Percentiles rank a stretch among this genome's conserved stretches.
phyloP scores from a whole-genome alignment of 2,329 filamentous ascomycete genomes.

The Aspergillus pseudonomiae region DNA sequence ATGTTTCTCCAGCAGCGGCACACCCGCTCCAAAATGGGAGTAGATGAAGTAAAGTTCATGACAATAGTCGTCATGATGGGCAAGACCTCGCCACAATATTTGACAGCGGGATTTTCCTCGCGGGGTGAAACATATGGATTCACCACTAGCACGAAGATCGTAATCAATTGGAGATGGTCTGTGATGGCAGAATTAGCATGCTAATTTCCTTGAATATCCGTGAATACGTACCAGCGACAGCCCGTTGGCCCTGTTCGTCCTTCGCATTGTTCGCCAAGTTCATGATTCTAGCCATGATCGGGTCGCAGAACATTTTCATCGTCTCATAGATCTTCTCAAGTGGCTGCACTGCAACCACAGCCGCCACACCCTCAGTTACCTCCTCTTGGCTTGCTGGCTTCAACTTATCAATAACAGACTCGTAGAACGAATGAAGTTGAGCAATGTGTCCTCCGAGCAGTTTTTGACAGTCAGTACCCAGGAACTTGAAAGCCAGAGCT shows the following conservation, averaged over 20 bases:
- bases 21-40: conserved; percentile 88
- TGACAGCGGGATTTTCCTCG: conserved; percentile 85
- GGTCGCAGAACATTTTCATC: conserved; percentile 91
- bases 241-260: conserved; percentile 79
- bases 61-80: conserved; percentile 83
- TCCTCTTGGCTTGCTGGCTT: conserved; percentile 90
- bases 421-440: conserved; percentile 90
- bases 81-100: conserved; percentile 94
- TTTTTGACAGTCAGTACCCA: conserved; percentile 92
- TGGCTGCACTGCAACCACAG: conserved; percentile 85
- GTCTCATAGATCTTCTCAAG: conserved; percentile 77
- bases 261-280: conserved; percentile 81
- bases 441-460: conserved; percentile 80
- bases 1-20: conserved; percentile 97
- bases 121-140: conserved; percentile 73
- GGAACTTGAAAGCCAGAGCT: conserved; percentile 93
- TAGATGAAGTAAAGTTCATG: conserved; percentile 82
- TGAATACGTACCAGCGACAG: conserved; percentile 69
- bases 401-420: conserved; percentile 82
- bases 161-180: conserved; percentile 91
- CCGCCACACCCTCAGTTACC: conserved; percentile 92
- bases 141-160: conserved; percentile 79
- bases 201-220: not conserved
- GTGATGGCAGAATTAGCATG: conserved; percentile 18
- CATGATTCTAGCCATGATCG: conserved; percentile 83